These are phyloP conservation scores for Phialophora chinensis DNA, from an alignment of 2,329 filamentous ascomycete genomes.

Conservation along the genomic window DNA sequence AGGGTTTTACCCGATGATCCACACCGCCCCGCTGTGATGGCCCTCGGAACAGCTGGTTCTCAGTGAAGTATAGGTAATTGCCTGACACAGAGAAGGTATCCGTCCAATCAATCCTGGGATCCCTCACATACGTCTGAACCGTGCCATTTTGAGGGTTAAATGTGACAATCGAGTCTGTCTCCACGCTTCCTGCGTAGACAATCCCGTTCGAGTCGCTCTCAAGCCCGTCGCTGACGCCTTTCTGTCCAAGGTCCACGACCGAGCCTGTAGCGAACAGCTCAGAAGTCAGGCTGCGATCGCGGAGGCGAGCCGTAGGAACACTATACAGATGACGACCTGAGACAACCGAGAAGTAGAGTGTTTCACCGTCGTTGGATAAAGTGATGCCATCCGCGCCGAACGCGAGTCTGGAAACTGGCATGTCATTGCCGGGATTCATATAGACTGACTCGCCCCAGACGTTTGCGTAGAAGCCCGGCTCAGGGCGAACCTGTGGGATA, in stretches of 20 bases:
- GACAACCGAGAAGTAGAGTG: constrained; percentile 55
- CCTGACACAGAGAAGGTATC: constrained; percentile 54
- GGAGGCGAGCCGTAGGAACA: constrained; percentile 53
- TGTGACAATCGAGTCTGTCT: constrained; percentile 56
- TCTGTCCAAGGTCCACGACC: constrained; percentile 53
- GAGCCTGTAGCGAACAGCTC: constrained; percentile 54
- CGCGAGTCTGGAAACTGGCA: constrained; percentile 47
- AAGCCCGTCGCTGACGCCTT: constrained; percentile 59
- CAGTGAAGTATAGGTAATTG: constrained; percentile 61
- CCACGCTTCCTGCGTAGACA: constrained; percentile 58
- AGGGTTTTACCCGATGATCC: constrained; percentile 52
- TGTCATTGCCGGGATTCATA: constrained; percentile 45
- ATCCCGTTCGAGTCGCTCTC: constrained; percentile 59
- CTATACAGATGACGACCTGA: constrained; percentile 54
- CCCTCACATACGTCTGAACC: constrained; percentile 52
- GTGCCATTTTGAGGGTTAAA: constrained; percentile 56
- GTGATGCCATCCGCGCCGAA: constrained; percentile 60
- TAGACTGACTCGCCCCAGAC: constrained; percentile 58
- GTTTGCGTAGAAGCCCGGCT: constrained; percentile 55
- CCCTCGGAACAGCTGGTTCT: constrained; percentile 55
- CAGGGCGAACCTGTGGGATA: constrained; percentile 48
- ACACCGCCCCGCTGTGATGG: constrained; percentile 49
- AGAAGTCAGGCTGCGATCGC: constrained; percentile 46
- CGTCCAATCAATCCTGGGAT: constrained; percentile 57
- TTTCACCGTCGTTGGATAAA: constrained; percentile 55